A percentile compares a stretch with the other conserved stretches of the same genome.
Evolutionary conservation across 2,329 filamentous ascomycete genomes (phyloP).

Genomic region (Bipolaris victoriae): DNA sequence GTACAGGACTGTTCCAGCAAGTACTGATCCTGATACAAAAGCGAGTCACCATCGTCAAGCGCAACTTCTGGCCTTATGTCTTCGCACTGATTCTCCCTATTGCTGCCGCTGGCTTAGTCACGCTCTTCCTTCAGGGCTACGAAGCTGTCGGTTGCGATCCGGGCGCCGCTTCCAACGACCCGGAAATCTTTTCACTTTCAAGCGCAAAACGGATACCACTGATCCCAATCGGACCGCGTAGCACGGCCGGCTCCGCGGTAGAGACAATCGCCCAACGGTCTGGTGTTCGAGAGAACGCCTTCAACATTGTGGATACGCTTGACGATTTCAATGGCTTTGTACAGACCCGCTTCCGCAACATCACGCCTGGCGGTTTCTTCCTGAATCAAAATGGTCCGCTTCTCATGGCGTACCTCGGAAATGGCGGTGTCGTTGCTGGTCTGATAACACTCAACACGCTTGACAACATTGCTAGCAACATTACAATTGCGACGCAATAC

Average conservation of each 20-base stretch:
- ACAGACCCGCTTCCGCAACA: constrained; percentile 65
- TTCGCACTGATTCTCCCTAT: constrained; percentile 80
- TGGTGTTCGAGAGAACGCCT: constrained; percentile 32
- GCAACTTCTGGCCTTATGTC: constrained; percentile 78
- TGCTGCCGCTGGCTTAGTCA: constrained; percentile 77
- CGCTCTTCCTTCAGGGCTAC: constrained; percentile 72
- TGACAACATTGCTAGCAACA: constrained; percentile 74
- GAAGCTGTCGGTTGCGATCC: constrained; percentile 57
- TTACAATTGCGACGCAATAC: constrained; percentile 73
- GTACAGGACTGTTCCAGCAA: constrained; percentile 73
- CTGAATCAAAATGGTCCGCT: constrained; percentile 67
- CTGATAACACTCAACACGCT: constrained; percentile 89
- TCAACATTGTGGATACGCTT: constrained; percentile 67
- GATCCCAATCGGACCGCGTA: constrained; percentile 52
- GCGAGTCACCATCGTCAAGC: constrained; percentile 74
- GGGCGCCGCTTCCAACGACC: constrained; percentile 42
- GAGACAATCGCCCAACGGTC: constrained; percentile 37
- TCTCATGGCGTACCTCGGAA: constrained; percentile 73
- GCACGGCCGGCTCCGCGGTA: constrained; percentile 35
- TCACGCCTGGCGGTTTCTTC: constrained; percentile 82
- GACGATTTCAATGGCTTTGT: constrained; percentile 73
- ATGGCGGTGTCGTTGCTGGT: constrained; percentile 66
- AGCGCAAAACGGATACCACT: constrained; percentile 32
- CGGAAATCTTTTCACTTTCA: constrained; percentile 37
- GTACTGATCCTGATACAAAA: constrained; percentile 78